Percentiles rank a stretch among this genome's conserved stretches.
Conservation (phyloP, 495 filamentous ascomycete species). For the Annulohypoxylon stygium region DNA sequence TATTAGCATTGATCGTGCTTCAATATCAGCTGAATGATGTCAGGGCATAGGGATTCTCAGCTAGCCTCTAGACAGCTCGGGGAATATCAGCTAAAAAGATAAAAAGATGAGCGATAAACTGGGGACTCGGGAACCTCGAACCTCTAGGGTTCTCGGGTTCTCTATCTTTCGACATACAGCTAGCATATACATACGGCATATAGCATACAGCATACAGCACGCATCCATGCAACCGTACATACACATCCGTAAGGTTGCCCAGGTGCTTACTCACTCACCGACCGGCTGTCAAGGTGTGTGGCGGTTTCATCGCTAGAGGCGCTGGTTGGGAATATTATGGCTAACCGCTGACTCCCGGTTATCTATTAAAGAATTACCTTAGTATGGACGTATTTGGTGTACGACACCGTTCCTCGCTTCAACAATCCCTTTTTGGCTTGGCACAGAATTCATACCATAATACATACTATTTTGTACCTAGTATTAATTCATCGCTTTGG, state of each 20-base stretch:
- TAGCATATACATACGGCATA: background rate
- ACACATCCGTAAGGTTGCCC: background rate
- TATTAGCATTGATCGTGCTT: conserved; percentile 21
- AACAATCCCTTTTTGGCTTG: conserved; percentile 41
- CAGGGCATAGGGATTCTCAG: conserved; percentile 39
- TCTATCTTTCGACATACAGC: background rate
- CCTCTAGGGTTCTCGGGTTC: background rate
- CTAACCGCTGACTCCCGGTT: conserved; percentile 10
- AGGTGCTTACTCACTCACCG: conserved; percentile 35
- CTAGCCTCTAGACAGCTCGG: conserved; percentile 27
- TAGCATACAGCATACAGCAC: background rate
- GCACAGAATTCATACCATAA: conserved; percentile 25
- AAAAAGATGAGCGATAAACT: background rate
- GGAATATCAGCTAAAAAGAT: background rate
- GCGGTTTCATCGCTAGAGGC: conserved; percentile 29
- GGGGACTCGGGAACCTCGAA: background rate
- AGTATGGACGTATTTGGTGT: conserved; percentile 12
- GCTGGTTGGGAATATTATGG: conserved; percentile 31
- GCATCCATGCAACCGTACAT: background rate
- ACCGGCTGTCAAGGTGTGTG: conserved; percentile 24
- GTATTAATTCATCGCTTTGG: conserved; percentile 22
- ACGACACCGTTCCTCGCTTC: conserved; percentile 35
- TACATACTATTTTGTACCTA: conserved; percentile 21
- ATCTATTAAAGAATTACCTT: background rate
- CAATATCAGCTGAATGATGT: conserved; percentile 43